These are phyloP conservation scores for Starmera dryadoides DNA, from an alignment of 805 yeast genomes.

Conservation along the genomic window DNA sequence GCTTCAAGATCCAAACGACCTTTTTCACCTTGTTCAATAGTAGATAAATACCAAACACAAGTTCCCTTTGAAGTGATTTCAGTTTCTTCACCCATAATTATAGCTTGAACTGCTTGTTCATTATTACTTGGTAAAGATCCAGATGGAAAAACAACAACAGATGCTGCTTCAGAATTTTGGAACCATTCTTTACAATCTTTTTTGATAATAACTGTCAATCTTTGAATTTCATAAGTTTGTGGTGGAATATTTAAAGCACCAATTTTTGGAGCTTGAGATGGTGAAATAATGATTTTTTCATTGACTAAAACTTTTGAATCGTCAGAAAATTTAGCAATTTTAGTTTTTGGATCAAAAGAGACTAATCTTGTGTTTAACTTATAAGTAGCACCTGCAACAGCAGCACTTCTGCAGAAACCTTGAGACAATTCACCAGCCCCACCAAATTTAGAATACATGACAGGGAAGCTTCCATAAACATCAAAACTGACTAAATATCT, in stretches of 20 bases:
- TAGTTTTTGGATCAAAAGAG: slow-evolving; percentile 57
- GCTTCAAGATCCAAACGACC: slow-evolving; percentile 75
- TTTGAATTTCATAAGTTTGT: slow-evolving; percentile 51
- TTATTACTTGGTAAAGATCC: slow-evolving; percentile 60
- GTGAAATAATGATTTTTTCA: slow-evolving; percentile 74
- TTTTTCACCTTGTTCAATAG: slow-evolving; percentile 60
- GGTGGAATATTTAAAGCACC: slow-evolving; percentile 29
- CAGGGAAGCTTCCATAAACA: slow-evolving; percentile 92
- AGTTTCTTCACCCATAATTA: slow-evolving; percentile 80
- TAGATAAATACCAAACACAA: slow-evolving; percentile 83
- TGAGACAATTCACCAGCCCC: slow-evolving; percentile 95
- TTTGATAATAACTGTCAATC: slow-evolving; percentile 76
- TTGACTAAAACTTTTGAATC: slow-evolving; percentile 67
- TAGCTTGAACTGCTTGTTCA: slow-evolving; percentile 70
- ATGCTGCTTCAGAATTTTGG: slow-evolving; percentile 72
- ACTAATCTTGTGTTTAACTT: slow-evolving; percentile 64
- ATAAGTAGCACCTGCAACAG: slow-evolving; percentile 95
- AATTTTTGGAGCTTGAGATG: slow-evolving; percentile 50
- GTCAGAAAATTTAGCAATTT: slow-evolving; percentile 67
- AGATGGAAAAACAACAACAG: slow-evolving; percentile 91
- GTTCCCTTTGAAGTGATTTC: slow-evolving; percentile 87
- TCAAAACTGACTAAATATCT: slow-evolving; percentile 81
- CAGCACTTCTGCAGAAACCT: slow-evolving; percentile 96
- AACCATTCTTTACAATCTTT: slow-evolving; percentile 92
- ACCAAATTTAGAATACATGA: slow-evolving; percentile 85